Base-by-base conservation (phyloP, 148 eudicot genomes). In the Spergularia marina region DNA sequence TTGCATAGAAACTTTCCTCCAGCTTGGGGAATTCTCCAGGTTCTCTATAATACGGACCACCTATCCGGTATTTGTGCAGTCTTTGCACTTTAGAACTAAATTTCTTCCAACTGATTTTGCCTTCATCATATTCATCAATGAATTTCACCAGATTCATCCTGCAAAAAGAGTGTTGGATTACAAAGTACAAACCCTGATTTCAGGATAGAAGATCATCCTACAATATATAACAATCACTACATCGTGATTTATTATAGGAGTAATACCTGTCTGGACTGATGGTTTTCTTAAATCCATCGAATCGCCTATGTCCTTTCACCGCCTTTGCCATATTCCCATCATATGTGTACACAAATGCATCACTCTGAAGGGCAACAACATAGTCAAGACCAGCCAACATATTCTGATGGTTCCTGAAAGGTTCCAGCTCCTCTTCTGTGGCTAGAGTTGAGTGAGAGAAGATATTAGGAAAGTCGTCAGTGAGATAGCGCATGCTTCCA, bases 261-360 rank as follows among this genome's bases (percentile, higher is more conserved):
- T 10, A 12, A 16, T 89, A 95, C 98, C 97, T 95, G 84, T 92
- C 97, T 10, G 99, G 99, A 70, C 79, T 86, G 57, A 95, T 86
- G 30, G 99, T 95, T 79, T 88, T 95, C 91, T 85, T 88, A 74
- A 95, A 95, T 61, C 87, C 86, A 79, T 95, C 97, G 74, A 95
- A 95, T 10, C 96, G 91, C 80, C 99, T 80, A 74, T 95, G 99
- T 65, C 99, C 98, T 85, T 91, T 89, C 65, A 96, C 98, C 47
- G 98, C 99, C 83, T 96, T 96, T 12, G 99, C 99, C 99, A 95
- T 92, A 78, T 92, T 95, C 71, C 99, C 99, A 83, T 95, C 99
- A 77, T 95, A 95, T 12, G 99, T 95, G 78, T 90, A 91, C 59
- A 95, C 85, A 53, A 95, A 95, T 53, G 78, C 98, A 78, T 95